Evolutionary conservation across 164 flowering plant genomes (phyloP).

Genomic region (Liriodendron chinense): DNA sequence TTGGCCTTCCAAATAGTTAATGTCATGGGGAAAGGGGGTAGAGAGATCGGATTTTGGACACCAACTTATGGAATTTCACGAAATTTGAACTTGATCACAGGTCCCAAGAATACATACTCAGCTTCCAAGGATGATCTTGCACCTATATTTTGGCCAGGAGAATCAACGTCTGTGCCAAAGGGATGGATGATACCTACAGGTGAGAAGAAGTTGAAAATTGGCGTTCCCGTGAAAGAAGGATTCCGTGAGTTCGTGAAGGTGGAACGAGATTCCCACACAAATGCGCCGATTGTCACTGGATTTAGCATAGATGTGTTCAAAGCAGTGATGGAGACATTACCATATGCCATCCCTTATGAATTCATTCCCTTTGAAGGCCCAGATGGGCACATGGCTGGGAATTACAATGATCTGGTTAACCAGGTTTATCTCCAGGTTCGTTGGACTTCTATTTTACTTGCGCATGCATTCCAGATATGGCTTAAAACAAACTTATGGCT

Average conservation of each 20-base stretch:
- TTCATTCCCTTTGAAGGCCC: not conserved
- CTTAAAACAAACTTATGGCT: no score
- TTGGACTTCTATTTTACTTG: not conserved
- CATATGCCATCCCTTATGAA: not conserved
- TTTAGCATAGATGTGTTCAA: slow-evolving; percentile 18
- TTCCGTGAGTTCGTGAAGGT: slow-evolving; percentile 1
- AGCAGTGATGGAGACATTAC: slow-evolving; percentile 10
- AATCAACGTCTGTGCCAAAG: slow-evolving; percentile 2
- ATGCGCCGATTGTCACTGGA: not conserved
- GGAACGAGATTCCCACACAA: not conserved
- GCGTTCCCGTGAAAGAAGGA: not conserved
- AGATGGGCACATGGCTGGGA: not conserved
- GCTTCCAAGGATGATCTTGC: slow-evolving; percentile 1
- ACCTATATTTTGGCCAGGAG: slow-evolving; percentile 15
- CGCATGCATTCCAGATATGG: not conserved
- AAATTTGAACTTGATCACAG: not conserved
- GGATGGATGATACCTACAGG: slow-evolving; percentile 13
- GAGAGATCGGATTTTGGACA: slow-evolving; percentile 30
- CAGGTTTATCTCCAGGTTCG: slow-evolving; percentile 5
- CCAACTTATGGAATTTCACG: slow-evolving; percentile 14
- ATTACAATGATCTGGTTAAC: slow-evolving; percentile 1
- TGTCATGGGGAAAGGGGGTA: slow-evolving; percentile 21
- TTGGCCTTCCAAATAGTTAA: slow-evolving; percentile 27
- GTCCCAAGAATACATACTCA: not conserved
- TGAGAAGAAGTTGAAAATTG: slow-evolving; percentile 9